phyloP scores from a whole-genome alignment of 805 yeast genomes.

The Metschnikowia lochheadii region DNA sequence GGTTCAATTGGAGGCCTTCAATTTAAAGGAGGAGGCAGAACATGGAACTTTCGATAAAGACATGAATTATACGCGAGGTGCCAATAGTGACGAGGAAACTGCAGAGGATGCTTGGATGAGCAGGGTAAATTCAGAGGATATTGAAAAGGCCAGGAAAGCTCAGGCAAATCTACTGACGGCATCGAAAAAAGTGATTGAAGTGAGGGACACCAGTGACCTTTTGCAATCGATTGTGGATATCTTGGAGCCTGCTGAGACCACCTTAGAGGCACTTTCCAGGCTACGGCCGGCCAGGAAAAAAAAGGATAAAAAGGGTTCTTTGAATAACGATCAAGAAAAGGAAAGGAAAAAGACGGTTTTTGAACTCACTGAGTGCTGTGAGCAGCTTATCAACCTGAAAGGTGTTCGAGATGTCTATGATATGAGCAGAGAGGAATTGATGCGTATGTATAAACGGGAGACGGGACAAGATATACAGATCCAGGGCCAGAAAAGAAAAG shows the following conservation, averaged over 20 bases:
- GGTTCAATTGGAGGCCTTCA: slow-evolving; percentile 52
- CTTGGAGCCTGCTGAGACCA: slow-evolving; percentile 57
- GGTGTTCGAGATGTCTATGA: slow-evolving; percentile 48
- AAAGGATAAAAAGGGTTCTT: slow-evolving; percentile 19
- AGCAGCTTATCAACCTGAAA: slow-evolving; percentile 38
- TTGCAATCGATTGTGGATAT: slow-evolving; percentile 33
- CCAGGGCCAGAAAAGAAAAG: slow-evolving; percentile 20
- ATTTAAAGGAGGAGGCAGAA: slow-evolving; percentile 50
- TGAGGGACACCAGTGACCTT: slow-evolving; percentile 10
- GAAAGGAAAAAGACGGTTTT: slow-evolving; percentile 23
- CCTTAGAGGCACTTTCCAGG: slow-evolving; percentile 51
- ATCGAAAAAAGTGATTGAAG: background rate
- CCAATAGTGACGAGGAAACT: slow-evolving; percentile 27
- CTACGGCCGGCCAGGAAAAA: slow-evolving; percentile 13
- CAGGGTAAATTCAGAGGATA: slow-evolving; percentile 11
- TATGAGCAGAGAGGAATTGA: slow-evolving; percentile 47
- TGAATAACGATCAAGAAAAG: slow-evolving; percentile 6
- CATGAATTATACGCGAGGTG: slow-evolving; percentile 52
- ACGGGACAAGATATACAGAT: slow-evolving; percentile 36
- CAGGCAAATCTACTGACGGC: slow-evolving; percentile 5
- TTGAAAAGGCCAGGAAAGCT: slow-evolving; percentile 36
- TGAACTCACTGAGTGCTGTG: slow-evolving; percentile 47
- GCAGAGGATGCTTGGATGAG: slow-evolving; percentile 22
- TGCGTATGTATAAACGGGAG: slow-evolving; percentile 39
- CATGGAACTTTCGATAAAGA: slow-evolving; percentile 59